Conservation (phyloP, 257 asterid genomes). For the Solanum infundibuliforme region DNA sequence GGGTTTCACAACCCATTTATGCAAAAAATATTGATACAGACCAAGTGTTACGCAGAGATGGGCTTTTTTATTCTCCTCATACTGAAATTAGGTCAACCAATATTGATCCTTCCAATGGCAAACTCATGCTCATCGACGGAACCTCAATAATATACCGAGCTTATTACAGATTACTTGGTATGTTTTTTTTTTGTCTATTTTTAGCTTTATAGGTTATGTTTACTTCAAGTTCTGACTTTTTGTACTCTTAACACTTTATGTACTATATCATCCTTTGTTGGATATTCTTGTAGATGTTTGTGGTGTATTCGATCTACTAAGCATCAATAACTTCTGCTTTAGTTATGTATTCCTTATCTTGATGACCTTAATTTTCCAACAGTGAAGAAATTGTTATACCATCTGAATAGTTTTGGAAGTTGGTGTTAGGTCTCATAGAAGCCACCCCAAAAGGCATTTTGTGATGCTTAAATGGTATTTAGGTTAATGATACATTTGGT, state of each 20-base stretch:
- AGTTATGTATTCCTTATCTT: not conserved
- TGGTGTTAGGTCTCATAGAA: not conserved
- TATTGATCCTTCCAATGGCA: slow-evolving; percentile 40
- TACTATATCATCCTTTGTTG: not conserved
- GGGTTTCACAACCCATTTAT: slow-evolving; percentile 3
- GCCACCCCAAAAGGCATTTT: not conserved
- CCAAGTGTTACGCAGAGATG: slow-evolving; percentile 10
- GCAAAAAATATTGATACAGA: slow-evolving; percentile 29
- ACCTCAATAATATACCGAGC: slow-evolving; percentile 85
- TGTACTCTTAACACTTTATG: not conserved
- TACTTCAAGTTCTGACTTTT: not conserved
- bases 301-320: not conserved
- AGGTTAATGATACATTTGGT: not conserved
- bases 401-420: not conserved
- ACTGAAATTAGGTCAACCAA: slow-evolving; percentile 19
- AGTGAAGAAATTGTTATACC: not conserved
- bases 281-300: not conserved
- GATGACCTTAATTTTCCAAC: not conserved
- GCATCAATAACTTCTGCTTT: not conserved
- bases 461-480: not conserved
- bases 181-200: not conserved
- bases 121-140: slow-evolving; percentile 95
- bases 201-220: not conserved
- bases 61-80: slow-evolving; percentile 20
- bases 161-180: slow-evolving; percentile 88